phyloP scores from a whole-genome alignment of 2,329 filamentous ascomycete genomes.

The Penicillium sp. region DNA sequence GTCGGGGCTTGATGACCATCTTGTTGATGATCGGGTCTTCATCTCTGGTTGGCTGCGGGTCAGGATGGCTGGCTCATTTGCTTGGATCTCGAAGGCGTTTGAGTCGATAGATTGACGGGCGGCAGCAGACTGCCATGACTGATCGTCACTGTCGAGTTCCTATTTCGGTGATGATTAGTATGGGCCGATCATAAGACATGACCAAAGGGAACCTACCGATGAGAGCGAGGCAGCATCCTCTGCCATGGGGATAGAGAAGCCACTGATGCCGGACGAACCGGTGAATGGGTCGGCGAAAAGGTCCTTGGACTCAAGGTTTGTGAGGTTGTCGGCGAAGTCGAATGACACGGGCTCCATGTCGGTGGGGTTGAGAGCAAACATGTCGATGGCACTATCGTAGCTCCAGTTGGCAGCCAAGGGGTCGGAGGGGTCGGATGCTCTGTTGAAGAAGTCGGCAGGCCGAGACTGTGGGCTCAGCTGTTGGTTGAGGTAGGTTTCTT shows the following conservation, averaged over 20 bases:
- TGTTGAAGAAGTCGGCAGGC: conserved; percentile 15
- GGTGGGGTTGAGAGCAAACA: conserved; percentile 35
- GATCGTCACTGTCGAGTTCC: conserved; percentile 40
- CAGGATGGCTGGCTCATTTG: conserved; percentile 6
- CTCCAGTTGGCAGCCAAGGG: conserved; percentile 39
- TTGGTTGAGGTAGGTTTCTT: conserved; percentile 22
- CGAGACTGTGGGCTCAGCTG: conserved; percentile 22
- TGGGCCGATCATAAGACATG: not conserved
- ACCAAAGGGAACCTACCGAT: conserved; percentile 17
- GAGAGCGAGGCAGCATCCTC: conserved; percentile 35
- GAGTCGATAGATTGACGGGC: conserved; percentile 23
- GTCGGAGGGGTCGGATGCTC: conserved; percentile 36
- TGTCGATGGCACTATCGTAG: conserved; percentile 38
- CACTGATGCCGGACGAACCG: conserved; percentile 32
- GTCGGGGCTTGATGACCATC: conserved; percentile 34
- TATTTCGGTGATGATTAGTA: conserved; percentile 10
- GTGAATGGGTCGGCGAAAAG: conserved; percentile 34
- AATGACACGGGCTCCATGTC: conserved; percentile 33
- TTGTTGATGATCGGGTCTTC: conserved; percentile 14
- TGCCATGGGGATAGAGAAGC: conserved; percentile 33
- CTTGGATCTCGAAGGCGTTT: conserved; percentile 8
- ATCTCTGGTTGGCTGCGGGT: conserved; percentile 8
- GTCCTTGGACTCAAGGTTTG: conserved; percentile 33
- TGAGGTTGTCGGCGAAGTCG: conserved; percentile 33
- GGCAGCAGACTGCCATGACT: conserved; percentile 31